Base-by-base conservation (phyloP, 139 green algal genomes). In the Tetraselmis striata region DNA sequence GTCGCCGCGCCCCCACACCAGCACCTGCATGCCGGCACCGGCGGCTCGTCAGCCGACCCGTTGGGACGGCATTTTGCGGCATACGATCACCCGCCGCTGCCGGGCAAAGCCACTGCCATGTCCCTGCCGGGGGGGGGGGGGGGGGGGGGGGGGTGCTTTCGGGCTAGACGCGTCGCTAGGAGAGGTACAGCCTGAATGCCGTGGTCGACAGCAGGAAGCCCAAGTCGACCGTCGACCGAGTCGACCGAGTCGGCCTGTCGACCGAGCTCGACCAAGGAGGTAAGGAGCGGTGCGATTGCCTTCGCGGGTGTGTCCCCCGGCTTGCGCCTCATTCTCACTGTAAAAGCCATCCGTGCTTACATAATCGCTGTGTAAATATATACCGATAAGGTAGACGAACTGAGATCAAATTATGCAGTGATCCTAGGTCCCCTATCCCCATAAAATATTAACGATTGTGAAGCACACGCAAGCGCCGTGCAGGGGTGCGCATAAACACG, bases 1-100 rank as follows among this genome's bases (percentile, higher is more conserved):
- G 31, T 93, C 89, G 2, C 81, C 81, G 1, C 88, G 77, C 0
- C 89, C 90, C 85, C 85, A 93, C 18, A 75, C 78, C 28, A 82
- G 86, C 18, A 93, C 76, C 59, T 77, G 74, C 79, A 77, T 67
- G 45, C 5, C 45, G 45, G 45, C 45, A 18, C 5, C 5, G 18
- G 45, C 5, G 18, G 45, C 45, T 67, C 18, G 11, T 67, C 45
- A 67, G 11, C 5, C 45, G 18, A 25, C 18, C 45, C 45, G 45
- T 25, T 25, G 11, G 5, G 45, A 67, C 18, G 45, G 18, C 45
- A 67, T 18, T 18, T 25, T 18, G 5, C 45, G 45, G 45, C 5
- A 67, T 67, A 67, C 45, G 18, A 67, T 67, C 45, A 79, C 80
- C 1, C 76, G 59, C 30, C 30, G 75, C 31, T 76, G 31, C 32